Percentiles rank a stretch among this genome's conserved stretches.
These are phyloP conservation scores for Musa troglodytarum DNA, from an alignment of 176 grass and related monocot species.

Conservation along the genomic window DNA sequence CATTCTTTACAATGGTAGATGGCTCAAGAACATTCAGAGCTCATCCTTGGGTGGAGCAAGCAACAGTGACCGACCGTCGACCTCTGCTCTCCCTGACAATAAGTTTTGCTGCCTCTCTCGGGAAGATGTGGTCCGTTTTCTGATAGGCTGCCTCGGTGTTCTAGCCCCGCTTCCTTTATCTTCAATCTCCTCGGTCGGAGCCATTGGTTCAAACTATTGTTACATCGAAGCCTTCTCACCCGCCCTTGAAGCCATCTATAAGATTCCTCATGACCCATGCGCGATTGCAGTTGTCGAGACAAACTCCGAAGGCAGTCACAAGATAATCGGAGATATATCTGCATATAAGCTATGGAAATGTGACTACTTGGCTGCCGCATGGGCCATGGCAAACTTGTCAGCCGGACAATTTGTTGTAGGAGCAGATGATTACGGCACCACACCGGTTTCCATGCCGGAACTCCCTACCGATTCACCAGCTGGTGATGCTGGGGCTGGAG, in stretches of 20 bases:
- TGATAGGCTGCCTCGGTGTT: conserved; percentile 87
- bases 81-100: conserved; percentile 20
- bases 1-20: conserved; percentile 70
- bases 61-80: conserved; percentile 25
- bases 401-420: conserved; percentile 82
- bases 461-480: conserved; percentile 19
- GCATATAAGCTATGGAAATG: conserved; percentile 97
- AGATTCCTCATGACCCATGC: conserved; percentile 61
- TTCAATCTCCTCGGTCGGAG: conserved; percentile 65
- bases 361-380: conserved; percentile 66
- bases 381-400: conserved; percentile 76
- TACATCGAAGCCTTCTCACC: conserved; percentile 45
- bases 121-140: conserved; percentile 80
- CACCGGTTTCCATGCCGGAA: conserved; percentile 23
- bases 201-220: conserved; percentile 43
- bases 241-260: conserved; percentile 62
- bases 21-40: conserved; percentile 56
- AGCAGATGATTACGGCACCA: conserved; percentile 43
- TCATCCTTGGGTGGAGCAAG: conserved; percentile 34
- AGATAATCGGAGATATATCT: conserved; percentile 87
- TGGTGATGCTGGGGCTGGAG: conserved; percentile 23
- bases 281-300: conserved; percentile 68
- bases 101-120: conserved; percentile 83
- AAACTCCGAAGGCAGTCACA: conserved; percentile 33
- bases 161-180: conserved; percentile 72